Base-by-base conservation (phyloP, 1,284 basidiomycete genomes). In the Malassezia brasiliensis region DNA sequence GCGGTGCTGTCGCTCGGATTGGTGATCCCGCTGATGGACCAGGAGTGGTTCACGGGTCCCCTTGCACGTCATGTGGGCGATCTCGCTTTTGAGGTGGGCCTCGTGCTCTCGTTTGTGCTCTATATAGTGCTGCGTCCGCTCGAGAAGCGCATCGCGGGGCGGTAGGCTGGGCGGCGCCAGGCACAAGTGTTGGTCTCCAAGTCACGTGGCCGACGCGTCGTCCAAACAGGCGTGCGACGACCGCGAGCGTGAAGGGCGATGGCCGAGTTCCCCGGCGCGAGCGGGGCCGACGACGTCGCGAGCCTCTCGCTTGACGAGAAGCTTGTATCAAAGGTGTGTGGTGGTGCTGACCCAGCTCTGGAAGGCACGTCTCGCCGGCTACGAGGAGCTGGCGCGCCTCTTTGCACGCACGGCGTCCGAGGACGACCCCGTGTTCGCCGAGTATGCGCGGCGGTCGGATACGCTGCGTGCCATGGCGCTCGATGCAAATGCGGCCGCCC, bases 341-440 rank as follows among this genome's bases (percentile, higher is more conserved):
- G 2, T 11, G 15, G 10, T 25, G 6, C 25, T 60, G 22, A 54
- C 52, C 41, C 68, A 81, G 82, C 90, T 93, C 72, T 98, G 93
- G 93, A 98, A 98, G 78, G 93, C 94, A 47, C 84, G 93, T 64
- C 83, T 94, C 66, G 89, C 84, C 71, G 94, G 84, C 53, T 98
- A 98, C 76, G 87, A 89, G 76, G 79, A 87, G 42, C 83, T 96
- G 61, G 83, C 60, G 34, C 55, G 58, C 35, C 38, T 55, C 2
- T 74, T 73, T 51, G 47, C 65, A n/a, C 65, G 59, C 12, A 66
- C 90, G 37, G 85, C 85, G 62, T 90, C 88, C 47, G 93, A 96
- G 74, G 83, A 83, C 61, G 93, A 96, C 80, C 88, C 90, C 48
- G 86, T 87, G 45, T 98, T 99, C 79, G 84, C 83, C 67, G 87